Evolutionary conservation across 2,329 filamentous ascomycete species (phyloP).

Genomic region (Exophiala bonariae): DNA sequence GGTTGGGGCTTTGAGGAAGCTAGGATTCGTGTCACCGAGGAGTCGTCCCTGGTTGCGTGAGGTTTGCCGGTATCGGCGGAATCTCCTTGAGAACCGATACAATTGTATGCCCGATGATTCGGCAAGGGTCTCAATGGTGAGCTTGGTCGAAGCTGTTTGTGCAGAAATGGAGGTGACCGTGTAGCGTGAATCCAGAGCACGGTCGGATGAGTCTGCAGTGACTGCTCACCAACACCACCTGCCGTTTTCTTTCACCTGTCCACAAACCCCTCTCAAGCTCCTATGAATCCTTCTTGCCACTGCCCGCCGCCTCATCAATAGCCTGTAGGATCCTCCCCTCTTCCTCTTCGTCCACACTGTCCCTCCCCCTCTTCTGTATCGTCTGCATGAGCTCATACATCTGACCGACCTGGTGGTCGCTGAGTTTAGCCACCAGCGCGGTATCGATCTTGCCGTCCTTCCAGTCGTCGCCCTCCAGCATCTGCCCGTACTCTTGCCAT

Average conservation of each 20-base stretch:
- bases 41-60: too few species aligned
- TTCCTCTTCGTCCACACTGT: conserved; percentile 47
- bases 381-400: conserved; percentile 91
- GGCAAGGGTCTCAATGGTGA: too few species aligned
- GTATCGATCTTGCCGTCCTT: conserved; percentile 76
- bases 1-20: background rate
- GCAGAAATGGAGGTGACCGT: too few species aligned
- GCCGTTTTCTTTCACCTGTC: too few species aligned
- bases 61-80: background rate
- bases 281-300: conserved; percentile 11
- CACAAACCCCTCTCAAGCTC: background rate
- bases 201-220: too few species aligned
- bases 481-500: conserved; percentile 94
- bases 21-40: too few species aligned
- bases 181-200: too few species aligned
- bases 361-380: conserved; percentile 59
- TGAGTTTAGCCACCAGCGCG: conserved; percentile 81
- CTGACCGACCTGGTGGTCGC: conserved; percentile 90
- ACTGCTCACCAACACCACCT: too few species aligned
- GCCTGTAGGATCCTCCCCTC: conserved; percentile 30
- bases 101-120: too few species aligned
- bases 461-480: conserved; percentile 86
- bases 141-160: too few species aligned
- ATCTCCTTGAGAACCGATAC: too few species aligned
- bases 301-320: conserved; percentile 26